Evolutionary conservation across 495 filamentous ascomycete species (phyloP), one percentile per base, ranked within the genome.

Genomic region (Tuber magnatum): DNA sequence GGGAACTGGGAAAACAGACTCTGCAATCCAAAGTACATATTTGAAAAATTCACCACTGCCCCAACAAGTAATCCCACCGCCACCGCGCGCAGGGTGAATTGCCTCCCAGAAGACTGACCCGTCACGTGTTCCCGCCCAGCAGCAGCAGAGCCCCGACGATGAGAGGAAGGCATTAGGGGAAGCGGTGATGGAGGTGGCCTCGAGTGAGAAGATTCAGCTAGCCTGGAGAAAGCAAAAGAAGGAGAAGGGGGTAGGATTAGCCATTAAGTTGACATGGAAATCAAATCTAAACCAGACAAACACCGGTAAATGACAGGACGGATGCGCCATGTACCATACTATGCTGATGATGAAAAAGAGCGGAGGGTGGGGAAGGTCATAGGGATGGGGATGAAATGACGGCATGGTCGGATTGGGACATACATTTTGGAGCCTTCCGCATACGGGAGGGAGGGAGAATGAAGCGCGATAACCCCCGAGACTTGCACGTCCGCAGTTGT

Each of bases 1-100:
- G n/a, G 46, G 20, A 48, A 69, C 42, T 10, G 38, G 39, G 65
- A 51, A 39, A 71, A 77, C 81, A 81, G 51, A 80, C 81, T 97
- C 83, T 99, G 96, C 40, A 99, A 87, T 20, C 96, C 96, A 81
- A 98, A 99, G 83, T 97, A 99, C 86, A 92, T 97, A 84, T 98
- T 98, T 40, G 92, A 94, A 84, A 97, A 97, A 77, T 92, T 94
- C 75, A 81, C 97, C 65, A 98, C 85, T 3, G 93, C 87, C 41
- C 95, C 95, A 75, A 98, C 94, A 5, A 88, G 84, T 10, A 98
- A 84, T 48, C 95, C 95, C 71, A 93, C 93, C 41, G 90, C 81
- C 56, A 97, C 85, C 43, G 92, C 93, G 68, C 95, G 91, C 24
- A 90, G 32, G 10, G 96, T 98, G 84, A 99, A 97, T 85, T 92